Evolutionary conservation across 2,329 filamentous ascomycete species (phyloP), one percentile per base, ranked within the genome.

Genomic region (Hypoxylon sp.): DNA sequence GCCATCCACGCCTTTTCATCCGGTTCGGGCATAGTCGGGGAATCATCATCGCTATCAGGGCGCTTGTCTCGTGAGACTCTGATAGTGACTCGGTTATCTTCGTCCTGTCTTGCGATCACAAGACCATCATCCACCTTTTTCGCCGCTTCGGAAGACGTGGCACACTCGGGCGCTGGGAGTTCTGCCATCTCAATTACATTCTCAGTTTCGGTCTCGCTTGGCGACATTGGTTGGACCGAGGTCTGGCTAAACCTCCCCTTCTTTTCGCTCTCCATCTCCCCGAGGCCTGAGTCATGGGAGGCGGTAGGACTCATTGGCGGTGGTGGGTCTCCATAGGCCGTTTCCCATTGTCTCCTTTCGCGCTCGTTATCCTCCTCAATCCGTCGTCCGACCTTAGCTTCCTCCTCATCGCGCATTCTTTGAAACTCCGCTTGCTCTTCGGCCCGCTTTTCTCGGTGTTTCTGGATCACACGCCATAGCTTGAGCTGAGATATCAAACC

Each of bases 401-500:
- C 82, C 57, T 90, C 85, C 63, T 89, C 79, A 60, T 87, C 84
- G 2, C 79, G 83, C 75, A 73, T 67, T 46, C 69, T 69, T 57
- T 86, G 82, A 19, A 82, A 84, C 73, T 85, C 82, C n/a, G 82
- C 82, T 57, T 79, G 78, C 60, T 83, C 83, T 14, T 81, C 82
- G 0, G 83, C 86, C 73, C 81, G 86, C 79, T 83, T 82, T 72
- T 85, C 82, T 53, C 87, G 85, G 49, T 84, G 85, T 66, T 90
- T 85, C 73, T 89, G 88, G 65, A 97, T 88, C 6, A 97, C 84
- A 68, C 89, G 93, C 94, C 94, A 98, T 13, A 98, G 82, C 74
- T 91, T 93, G 72, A 96, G 83, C 78, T 98, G 95, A 0, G 93
- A 97, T 46, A 97, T 85, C 23, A 97, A 82, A 2, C 94, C 94